Evolutionary conservation across 2,329 filamentous ascomycete species (phyloP).

Genomic region (Metarhizium sp.): DNA sequence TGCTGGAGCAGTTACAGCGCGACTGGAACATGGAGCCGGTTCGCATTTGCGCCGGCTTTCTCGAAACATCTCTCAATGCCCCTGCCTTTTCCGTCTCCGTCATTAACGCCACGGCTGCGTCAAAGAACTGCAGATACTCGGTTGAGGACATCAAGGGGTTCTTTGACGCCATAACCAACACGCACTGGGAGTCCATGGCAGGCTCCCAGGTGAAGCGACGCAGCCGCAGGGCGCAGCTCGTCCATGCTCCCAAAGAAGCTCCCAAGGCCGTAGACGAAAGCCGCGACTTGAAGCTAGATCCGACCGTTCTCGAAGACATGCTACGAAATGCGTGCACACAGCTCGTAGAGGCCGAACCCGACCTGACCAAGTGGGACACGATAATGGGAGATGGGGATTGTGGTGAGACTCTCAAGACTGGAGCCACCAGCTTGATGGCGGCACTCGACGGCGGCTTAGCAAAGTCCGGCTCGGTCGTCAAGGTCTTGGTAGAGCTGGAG

Average conservation of each 20-base stretch:
- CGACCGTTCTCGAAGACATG: constrained; percentile 40
- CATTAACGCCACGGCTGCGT: constrained; percentile 45
- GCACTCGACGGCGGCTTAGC: constrained; percentile 32
- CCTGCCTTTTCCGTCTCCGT: constrained; percentile 61
- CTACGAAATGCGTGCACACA: constrained; percentile 43
- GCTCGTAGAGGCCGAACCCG: constrained; percentile 48
- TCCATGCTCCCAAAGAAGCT: constrained; percentile 24
- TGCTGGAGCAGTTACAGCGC: constrained; percentile 37
- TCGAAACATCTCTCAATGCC: constrained; percentile 65
- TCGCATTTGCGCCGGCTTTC: constrained; percentile 51
- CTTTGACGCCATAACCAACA: constrained; percentile 55
- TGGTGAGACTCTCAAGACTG: constrained; percentile 50
- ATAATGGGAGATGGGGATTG: constrained; percentile 59
- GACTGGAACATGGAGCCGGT: constrained; percentile 40
- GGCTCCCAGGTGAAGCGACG: constrained; percentile 31
- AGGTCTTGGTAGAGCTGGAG: constrained; percentile 38
- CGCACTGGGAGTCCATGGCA: constrained; percentile 42
- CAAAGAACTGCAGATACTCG: constrained; percentile 34
- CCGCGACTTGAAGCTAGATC: constrained; percentile 41
- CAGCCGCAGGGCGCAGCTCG: constrained; percentile 33
- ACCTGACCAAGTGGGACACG: constrained; percentile 54
- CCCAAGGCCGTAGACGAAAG: constrained; percentile 26
- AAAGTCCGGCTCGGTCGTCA: constrained; percentile 33
- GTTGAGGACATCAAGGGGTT: constrained; percentile 48
- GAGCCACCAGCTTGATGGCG: constrained; percentile 38